These are phyloP conservation scores for Fusarium scirpi DNA, from an alignment of 2,329 filamentous ascomycete genomes.

Conservation along the genomic window DNA sequence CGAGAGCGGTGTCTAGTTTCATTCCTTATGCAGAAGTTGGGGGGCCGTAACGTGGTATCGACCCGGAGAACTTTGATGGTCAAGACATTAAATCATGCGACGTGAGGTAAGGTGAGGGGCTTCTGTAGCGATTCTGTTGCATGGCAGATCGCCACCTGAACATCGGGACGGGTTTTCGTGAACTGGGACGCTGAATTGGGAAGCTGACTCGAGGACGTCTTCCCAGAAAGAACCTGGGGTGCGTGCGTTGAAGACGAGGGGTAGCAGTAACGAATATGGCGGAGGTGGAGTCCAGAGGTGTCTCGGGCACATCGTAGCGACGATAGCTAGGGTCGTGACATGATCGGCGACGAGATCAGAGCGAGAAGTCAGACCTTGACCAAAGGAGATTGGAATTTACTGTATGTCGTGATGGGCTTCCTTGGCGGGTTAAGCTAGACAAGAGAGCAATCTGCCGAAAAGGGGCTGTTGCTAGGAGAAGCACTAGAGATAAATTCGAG, in stretches of 20 bases:
- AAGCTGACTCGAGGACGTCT: conserved; percentile 34
- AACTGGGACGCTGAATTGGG: conserved; percentile 24
- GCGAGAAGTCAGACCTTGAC: conserved; percentile 10
- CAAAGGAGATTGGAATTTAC: conserved; percentile 31
- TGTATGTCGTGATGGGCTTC: conserved; percentile 29
- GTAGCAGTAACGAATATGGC: conserved; percentile 11
- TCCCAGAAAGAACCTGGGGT: conserved; percentile 31
- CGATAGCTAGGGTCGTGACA: conserved; percentile 36
- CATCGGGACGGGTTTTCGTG: conserved; percentile 17
- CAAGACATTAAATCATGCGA: conserved; percentile 37
- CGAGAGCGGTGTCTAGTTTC: conserved; percentile 28
- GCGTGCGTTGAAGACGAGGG: conserved; percentile 32
- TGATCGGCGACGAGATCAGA: conserved; percentile 41
- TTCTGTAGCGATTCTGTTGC: conserved; percentile 13
- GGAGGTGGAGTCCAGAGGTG: conserved; percentile 33
- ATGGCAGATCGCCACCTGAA: conserved; percentile 36
- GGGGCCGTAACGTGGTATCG: conserved; percentile 22
- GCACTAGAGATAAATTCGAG: conserved; percentile 15
- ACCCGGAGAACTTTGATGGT: conserved; percentile 17
- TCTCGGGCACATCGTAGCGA: conserved; percentile 29
- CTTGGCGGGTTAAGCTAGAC: conserved; percentile 40
- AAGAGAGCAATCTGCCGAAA: conserved; percentile 44
- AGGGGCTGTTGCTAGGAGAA: conserved; percentile 34
- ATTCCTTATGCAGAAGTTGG: conserved; percentile 31
- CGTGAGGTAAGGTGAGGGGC: conserved; percentile 16